phyloP scores from a whole-genome alignment of 1,284 basidiomycete genomes.

The Heterobasidion annosum region DNA sequence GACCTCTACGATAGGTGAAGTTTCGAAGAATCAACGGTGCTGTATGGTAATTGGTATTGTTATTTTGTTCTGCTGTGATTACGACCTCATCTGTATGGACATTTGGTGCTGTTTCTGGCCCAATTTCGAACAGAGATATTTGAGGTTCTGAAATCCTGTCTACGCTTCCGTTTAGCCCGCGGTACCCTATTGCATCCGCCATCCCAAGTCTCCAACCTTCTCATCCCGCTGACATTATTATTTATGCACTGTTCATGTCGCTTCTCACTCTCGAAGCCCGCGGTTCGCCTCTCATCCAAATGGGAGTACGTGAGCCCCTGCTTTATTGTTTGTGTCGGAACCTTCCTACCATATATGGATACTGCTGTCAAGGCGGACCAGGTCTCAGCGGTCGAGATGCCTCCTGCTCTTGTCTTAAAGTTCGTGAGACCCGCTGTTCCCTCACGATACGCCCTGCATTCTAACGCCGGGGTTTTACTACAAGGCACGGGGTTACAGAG shows the following conservation, averaged over 20 bases:
- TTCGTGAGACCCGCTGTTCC: conserved; percentile 4
- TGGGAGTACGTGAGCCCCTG: not conserved
- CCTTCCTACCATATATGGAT: conserved; percentile 10
- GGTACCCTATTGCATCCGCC: too few relatives aligned
- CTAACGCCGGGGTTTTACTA: not conserved
- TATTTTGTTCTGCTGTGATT: not conserved
- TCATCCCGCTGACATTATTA: not conserved
- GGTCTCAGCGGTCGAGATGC: conserved; percentile 1
- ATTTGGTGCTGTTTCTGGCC: too few relatives aligned
- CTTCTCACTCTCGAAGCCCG: not conserved
- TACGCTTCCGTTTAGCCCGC: too few relatives aligned
- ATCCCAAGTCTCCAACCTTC: too few relatives aligned
- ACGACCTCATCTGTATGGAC: too few relatives aligned
- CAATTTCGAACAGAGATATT: too few relatives aligned
- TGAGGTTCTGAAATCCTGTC: too few relatives aligned
- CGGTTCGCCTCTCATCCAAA: not conserved
- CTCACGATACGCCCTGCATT: conserved; percentile 6
- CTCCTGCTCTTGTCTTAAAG: not conserved
- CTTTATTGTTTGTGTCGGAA: conserved; percentile 9
- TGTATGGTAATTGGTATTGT: not conserved
- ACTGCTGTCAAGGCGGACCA: not conserved
- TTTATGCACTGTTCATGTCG: not conserved
- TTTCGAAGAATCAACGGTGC: not conserved
- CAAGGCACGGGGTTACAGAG: not conserved
- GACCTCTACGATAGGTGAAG: not conserved